Conservation (phyloP, 106 monocot genomes). For the Platanthera guangdongensis region DNA sequence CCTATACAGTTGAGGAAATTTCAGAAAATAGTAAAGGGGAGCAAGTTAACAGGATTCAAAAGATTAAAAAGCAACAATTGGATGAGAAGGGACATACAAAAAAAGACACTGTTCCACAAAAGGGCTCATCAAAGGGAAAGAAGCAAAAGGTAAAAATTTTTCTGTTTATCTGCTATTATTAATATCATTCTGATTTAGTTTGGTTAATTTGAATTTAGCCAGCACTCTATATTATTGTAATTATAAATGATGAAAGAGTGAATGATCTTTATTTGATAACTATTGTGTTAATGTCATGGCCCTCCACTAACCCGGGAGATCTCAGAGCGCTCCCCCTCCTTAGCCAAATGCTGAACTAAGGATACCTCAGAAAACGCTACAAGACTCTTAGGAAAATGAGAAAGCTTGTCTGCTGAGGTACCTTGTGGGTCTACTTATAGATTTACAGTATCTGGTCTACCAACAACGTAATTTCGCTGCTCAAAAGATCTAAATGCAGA, state of each 20-base stretch:
- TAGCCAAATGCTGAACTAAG: too few relatives aligned
- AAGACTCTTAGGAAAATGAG: too few relatives aligned
- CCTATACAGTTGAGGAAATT: slow-evolving; percentile 19
- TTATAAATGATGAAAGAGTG: background rate
- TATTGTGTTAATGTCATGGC: background rate
- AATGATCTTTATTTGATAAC: background rate
- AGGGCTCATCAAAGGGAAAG: slow-evolving; percentile 46
- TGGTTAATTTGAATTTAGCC: background rate
- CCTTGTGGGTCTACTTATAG: too few relatives aligned
- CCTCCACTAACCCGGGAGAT: too few relatives aligned
- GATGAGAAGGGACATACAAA: slow-evolving; percentile 17
- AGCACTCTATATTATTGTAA: background rate
- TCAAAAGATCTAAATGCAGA: too few relatives aligned
- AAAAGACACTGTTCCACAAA: slow-evolving; percentile 21
- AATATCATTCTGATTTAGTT: background rate
- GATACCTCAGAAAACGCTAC: too few relatives aligned
- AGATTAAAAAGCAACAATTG: slow-evolving; percentile 32
- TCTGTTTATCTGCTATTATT: background rate
- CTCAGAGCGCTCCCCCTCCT: too few relatives aligned
- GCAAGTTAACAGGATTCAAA: slow-evolving; percentile 25
- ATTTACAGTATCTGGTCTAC: too few relatives aligned
- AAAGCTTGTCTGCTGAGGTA: too few relatives aligned
- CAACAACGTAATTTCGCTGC: too few relatives aligned
- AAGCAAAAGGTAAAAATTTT: slow-evolving; percentile 63
- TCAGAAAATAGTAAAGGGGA: slow-evolving; percentile 16